A percentile compares a stretch with the other conserved stretches of the same genome.
phyloP scores from a whole-genome alignment of 768 basidiomycete species.

The Termitomyces eurrhizus region DNA sequence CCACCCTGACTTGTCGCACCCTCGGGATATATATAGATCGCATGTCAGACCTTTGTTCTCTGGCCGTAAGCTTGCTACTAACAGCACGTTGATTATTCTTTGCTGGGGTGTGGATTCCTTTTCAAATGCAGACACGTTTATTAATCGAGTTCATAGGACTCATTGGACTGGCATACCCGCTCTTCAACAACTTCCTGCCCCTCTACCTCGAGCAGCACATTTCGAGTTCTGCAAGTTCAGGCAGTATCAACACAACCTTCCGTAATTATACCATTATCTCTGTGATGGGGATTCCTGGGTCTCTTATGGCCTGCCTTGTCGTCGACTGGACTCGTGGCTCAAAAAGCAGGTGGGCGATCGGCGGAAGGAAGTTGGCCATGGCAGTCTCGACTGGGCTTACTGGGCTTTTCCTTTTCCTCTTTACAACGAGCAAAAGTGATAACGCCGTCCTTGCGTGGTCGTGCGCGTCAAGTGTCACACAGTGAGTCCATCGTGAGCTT shows the following conservation, averaged over 20 bases:
- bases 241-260: conserved; percentile 29
- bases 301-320: conserved; percentile 39
- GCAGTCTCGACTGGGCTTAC: conserved; percentile 40
- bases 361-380: conserved; percentile 46
- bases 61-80: conserved; percentile 37
- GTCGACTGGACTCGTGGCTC: conserved; percentile 38
- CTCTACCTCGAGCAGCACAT: conserved; percentile 38
- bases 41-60: conserved; percentile 49
- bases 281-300: conserved; percentile 43
- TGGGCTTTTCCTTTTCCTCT: conserved; percentile 46
- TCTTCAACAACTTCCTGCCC: conserved; percentile 50
- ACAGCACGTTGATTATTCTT: conserved; percentile 43
- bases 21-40: conserved; percentile 25
- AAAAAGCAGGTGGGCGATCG: conserved; percentile 28
- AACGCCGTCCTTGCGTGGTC: conserved; percentile 41
- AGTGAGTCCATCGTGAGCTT: conserved; percentile 18
- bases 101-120: conserved; percentile 41
- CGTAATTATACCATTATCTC: conserved; percentile 50
- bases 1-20: not conserved
- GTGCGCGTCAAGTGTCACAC: conserved; percentile 38
- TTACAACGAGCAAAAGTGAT: conserved; percentile 41
- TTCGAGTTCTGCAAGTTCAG: conserved; percentile 14
- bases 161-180: conserved; percentile 51
- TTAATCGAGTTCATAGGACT: conserved; percentile 22
- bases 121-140: not conserved